These are phyloP conservation scores for Cystobasidiopsis lactophilus DNA, from an alignment of 768 basidiomycete genomes.

Conservation along the genomic window DNA sequence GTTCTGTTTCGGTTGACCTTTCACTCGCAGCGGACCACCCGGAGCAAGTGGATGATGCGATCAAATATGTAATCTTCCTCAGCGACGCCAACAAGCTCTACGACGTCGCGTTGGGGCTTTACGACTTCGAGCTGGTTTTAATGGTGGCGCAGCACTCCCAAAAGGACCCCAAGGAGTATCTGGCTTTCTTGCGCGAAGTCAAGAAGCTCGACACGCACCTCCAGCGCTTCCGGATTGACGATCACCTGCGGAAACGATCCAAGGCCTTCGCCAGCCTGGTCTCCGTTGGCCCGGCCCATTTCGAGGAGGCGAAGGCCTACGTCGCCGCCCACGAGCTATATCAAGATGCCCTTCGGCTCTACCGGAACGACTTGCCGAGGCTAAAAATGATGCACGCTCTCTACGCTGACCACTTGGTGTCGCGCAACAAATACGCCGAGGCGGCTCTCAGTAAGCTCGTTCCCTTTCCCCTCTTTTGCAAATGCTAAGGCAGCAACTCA, in stretches of 20 bases:
- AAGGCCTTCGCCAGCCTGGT: slow-evolving; percentile 54
- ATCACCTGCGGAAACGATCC: slow-evolving; percentile 54
- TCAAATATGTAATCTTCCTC: slow-evolving; percentile 95
- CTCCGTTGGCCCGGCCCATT: slow-evolving; percentile 48
- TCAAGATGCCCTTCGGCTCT: slow-evolving; percentile 48
- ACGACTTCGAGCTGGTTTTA: slow-evolving; percentile 84
- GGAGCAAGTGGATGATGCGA: slow-evolving; percentile 73
- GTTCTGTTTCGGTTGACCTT: neutral
- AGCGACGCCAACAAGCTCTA: slow-evolving; percentile 79
- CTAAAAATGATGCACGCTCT: slow-evolving; percentile 14
- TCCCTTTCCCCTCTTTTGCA: neutral
- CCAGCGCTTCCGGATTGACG: slow-evolving; percentile 77
- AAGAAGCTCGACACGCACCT: slow-evolving; percentile 56
- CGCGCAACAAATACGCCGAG: slow-evolving; percentile 56
- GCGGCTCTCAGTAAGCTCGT: slow-evolving; percentile 46
- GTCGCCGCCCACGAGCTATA: slow-evolving; percentile 57
- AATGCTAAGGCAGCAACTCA: neutral
- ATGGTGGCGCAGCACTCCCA: slow-evolving; percentile 94
- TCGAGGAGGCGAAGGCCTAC: slow-evolving; percentile 60
- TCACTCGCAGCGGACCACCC: slow-evolving; percentile 35
- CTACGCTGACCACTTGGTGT: slow-evolving; percentile 35
- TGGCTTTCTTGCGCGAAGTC: slow-evolving; percentile 84
- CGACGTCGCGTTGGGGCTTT: slow-evolving; percentile 92
- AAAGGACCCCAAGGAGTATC: slow-evolving; percentile 95
- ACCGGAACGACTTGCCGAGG: slow-evolving; percentile 42